A percentile compares a stretch with the other conserved stretches of the same genome.
These are phyloP conservation scores for Suillus sp. DNA, from an alignment of 768 basidiomycete genomes.

Conservation along the genomic window DNA sequence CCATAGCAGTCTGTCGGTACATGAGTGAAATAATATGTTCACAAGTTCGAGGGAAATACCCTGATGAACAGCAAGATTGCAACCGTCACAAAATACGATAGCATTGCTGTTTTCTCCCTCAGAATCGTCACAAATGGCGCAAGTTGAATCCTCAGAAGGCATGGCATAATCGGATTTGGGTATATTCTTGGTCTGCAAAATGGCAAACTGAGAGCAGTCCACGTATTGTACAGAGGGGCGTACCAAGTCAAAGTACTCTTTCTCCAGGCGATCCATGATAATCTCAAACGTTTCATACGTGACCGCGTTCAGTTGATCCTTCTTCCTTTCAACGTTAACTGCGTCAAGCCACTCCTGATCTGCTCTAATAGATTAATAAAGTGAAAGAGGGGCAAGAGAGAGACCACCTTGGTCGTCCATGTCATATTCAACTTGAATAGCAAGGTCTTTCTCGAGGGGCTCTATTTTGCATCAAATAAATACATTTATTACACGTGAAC, in stretches of 20 bases:
- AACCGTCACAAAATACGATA: constrained; percentile 99
- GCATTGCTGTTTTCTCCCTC: constrained; percentile 99
- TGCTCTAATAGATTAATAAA: constrained; percentile 32
- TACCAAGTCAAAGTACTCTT: constrained; percentile 98
- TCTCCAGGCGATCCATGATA: constrained; percentile 96
- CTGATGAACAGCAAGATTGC: constrained; percentile 99
- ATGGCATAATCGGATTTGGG: constrained; percentile 86
- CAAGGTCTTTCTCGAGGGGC: constrained; percentile 90
- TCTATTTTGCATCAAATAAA: constrained; percentile 48
- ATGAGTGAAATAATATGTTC: background rate
- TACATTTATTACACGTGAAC: background rate
- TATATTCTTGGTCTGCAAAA: constrained; percentile 81
- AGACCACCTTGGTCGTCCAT: constrained; percentile 96
- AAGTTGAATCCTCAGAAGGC: constrained; percentile 94
- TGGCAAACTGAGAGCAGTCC: constrained; percentile 3
- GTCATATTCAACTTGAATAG: constrained; percentile 95
- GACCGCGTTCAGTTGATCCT: constrained; percentile 68
- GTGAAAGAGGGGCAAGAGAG: background rate
- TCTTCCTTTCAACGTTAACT: constrained; percentile 80
- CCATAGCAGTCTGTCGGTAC: constrained; percentile 86
- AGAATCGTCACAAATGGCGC: constrained; percentile 96
- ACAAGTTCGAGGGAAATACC: constrained; percentile 48
- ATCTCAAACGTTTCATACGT: constrained; percentile 91
- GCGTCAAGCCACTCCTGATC: constrained; percentile 95
- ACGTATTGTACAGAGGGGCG: constrained; percentile 28